phyloP scores from a whole-genome alignment of 2,329 filamentous ascomycete genomes.

The Cladosporium sp. region DNA sequence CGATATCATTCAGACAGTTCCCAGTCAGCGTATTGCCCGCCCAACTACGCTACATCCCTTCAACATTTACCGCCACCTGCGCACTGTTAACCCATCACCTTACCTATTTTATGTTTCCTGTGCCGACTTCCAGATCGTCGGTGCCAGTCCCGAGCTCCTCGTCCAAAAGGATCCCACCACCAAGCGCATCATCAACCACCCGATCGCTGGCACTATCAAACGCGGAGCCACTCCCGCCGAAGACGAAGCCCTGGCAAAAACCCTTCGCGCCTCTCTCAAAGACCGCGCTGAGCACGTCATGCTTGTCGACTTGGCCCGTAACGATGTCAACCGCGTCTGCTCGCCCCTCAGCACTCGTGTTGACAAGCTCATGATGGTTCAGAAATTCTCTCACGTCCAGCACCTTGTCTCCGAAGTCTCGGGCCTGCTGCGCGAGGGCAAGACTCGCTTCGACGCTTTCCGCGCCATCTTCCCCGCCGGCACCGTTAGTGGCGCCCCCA shows the following conservation, averaged over 20 bases:
- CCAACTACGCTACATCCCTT: constrained; percentile 91
- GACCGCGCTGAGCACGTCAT: constrained; percentile 95
- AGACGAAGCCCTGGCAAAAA: constrained; percentile 72
- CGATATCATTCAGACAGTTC: constrained; percentile 97
- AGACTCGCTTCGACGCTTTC: constrained; percentile 93
- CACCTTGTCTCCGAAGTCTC: constrained; percentile 95
- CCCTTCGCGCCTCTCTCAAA: constrained; percentile 76
- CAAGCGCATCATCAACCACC: constrained; percentile 88
- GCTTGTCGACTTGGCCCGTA: constrained; percentile 91
- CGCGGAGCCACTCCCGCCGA: constrained; percentile 76
- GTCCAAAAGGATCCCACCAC: constrained; percentile 71
- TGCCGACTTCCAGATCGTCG: constrained; percentile 87
- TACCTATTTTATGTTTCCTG: constrained; percentile 97
- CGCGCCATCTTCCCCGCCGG: constrained; percentile 92
- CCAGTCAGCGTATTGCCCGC: constrained; percentile 85
- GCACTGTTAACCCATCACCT: constrained; percentile 95
- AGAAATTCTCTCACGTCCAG: constrained; percentile 95
- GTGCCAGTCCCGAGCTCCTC: constrained; percentile 88
- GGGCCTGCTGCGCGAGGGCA: constrained; percentile 74
- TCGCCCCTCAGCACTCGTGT: constrained; percentile 86
- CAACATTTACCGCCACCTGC: constrained; percentile 94
- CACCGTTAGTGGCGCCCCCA: constrained; percentile 91
- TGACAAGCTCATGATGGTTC: constrained; percentile 89
- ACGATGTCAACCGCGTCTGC: constrained; percentile 94
- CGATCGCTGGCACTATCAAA: constrained; percentile 93